Evolutionary conservation across 192 early-diverging fungal genomes (phyloP), one percentile per base, ranked within the genome.

Genomic region (Coemansia sp.): DNA sequence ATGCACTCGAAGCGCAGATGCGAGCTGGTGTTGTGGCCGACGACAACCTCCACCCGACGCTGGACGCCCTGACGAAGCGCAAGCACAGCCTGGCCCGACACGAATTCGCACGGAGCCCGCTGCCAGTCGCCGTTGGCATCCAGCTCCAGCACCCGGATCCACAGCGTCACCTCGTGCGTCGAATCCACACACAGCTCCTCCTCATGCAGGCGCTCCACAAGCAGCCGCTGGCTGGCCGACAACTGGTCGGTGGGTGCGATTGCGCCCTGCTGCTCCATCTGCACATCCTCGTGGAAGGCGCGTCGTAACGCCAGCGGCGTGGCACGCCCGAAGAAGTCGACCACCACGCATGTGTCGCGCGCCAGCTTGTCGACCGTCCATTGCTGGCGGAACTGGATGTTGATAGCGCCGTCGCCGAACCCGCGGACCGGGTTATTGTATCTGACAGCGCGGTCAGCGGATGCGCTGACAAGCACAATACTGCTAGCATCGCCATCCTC

Each of bases 41-140:
- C 44, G 0, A 80, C 79, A 48, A 92, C 54, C 40, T 84, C 64
- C 45, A 94, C 79, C 11, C 91, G 88, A 7, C 90, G 81, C 74
- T 92, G 91, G 19, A 94, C 56, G 9, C 92, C 92, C 78, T 94
- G 92, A 61, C 87, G 84, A 61, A 94, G 74, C 19, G 83, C 53
- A 67, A 91, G 90, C 1, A 86, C 86, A 0, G 70, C 19, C 0
- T 54, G 20, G 1, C 22, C 51, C 12, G 40, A 42, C 19, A 54
- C 17, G 84, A 22, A 44, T 2, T 32, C 50, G 41, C 74, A 76
- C 0, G 79, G 61, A 46, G 60, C 37, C 51, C 64, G 37, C 65
- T 83, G 69, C 71, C 90, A 91, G 9, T 83, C 75, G 25, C 90
- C 92, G 40, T 87, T 84, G 2, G 84, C 69, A 11, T 79, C 81